Evolutionary conservation across 352 stramenopile genomes (phyloP).

Genomic region (Phytophthora foliorum): DNA sequence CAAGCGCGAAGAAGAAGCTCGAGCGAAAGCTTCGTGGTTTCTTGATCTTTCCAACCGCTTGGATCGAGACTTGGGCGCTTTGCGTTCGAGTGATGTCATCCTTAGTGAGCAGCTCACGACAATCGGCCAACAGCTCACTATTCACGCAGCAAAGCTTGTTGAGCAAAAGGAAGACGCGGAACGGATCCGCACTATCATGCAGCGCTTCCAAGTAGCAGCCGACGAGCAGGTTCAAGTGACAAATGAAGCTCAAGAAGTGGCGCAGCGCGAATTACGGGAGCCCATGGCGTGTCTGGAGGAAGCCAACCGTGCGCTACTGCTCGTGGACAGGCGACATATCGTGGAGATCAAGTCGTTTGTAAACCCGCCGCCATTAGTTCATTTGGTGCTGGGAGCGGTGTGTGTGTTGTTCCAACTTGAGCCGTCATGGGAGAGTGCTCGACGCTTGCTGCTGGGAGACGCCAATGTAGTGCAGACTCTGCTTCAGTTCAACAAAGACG

Average conservation of each 20-base stretch:
- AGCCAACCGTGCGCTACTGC: constrained; percentile 63
- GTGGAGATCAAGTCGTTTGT: constrained; percentile 90
- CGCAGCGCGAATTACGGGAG: constrained; percentile 64
- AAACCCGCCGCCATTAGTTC: constrained; percentile 72
- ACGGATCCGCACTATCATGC: constrained; percentile 64
- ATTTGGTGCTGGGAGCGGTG: constrained; percentile 76
- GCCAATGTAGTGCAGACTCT: constrained; percentile 77
- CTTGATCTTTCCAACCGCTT: constrained; percentile 32
- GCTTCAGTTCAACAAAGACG: constrained; percentile 82
- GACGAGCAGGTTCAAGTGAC: constrained; percentile 74
- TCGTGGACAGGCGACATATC: constrained; percentile 81
- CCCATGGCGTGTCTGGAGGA: constrained; percentile 76
- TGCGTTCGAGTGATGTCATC: constrained; percentile 34
- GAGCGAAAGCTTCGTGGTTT: constrained; percentile 33
- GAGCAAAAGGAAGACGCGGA: constrained; percentile 60
- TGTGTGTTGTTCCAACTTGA: constrained; percentile 81
- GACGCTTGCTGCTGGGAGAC: constrained; percentile 63
- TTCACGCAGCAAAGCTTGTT: constrained; percentile 31
- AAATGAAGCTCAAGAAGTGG: constrained; percentile 68
- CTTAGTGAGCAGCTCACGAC: constrained; percentile 30
- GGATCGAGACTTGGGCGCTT: constrained; percentile 26
- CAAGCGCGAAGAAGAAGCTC: constrained; percentile 26
- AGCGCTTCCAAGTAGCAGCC: constrained; percentile 61
- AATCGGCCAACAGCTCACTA: constrained; percentile 39
- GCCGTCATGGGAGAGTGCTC: constrained; percentile 78